Conservation (phyloP, 352 stramenopile species). For the Globisporangium solare region DNA sequence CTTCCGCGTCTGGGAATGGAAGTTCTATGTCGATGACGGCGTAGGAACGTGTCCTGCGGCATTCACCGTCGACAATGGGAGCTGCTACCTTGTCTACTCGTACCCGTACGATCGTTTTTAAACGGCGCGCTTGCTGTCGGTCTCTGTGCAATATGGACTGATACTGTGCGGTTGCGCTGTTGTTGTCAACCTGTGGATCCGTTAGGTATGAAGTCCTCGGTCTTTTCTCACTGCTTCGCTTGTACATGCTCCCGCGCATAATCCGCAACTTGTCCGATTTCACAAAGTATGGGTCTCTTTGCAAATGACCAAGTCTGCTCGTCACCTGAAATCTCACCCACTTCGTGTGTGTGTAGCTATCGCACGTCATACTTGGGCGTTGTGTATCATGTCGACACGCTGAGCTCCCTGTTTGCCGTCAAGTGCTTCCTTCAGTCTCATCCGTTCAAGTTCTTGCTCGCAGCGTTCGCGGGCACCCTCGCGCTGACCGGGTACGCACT, state of each 20-base stretch:
- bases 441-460: slow-evolving; percentile 55
- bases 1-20: slow-evolving; percentile 68
- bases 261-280: slow-evolving; percentile 78
- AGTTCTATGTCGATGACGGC: slow-evolving; percentile 40
- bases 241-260: slow-evolving; percentile 77
- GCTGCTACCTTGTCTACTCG: slow-evolving; percentile 66
- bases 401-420: slow-evolving; percentile 74
- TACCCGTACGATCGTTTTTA: slow-evolving; percentile 50
- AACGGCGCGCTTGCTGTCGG: neutral
- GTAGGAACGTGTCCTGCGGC: slow-evolving; percentile 24
- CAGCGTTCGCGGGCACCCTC: slow-evolving; percentile 33
- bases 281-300: slow-evolving; percentile 36
- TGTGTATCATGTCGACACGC: slow-evolving; percentile 70
- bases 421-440: slow-evolving; percentile 74
- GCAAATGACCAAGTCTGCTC: neutral
- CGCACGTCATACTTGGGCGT: slow-evolving; percentile 69
- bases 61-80: slow-evolving; percentile 25
- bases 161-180: neutral
- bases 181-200: neutral
- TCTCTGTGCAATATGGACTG: neutral
- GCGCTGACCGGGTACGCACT: slow-evolving; percentile 60
- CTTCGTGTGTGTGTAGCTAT: slow-evolving; percentile 32
- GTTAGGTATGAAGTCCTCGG: slow-evolving; percentile 61
- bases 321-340: neutral
- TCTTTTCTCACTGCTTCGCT: slow-evolving; percentile 52